A percentile compares a stretch with the other conserved stretches of the same genome.
Evolutionary conservation across 805 yeast genomes (phyloP).

Genomic region (Barnettozyma sp.): DNA sequence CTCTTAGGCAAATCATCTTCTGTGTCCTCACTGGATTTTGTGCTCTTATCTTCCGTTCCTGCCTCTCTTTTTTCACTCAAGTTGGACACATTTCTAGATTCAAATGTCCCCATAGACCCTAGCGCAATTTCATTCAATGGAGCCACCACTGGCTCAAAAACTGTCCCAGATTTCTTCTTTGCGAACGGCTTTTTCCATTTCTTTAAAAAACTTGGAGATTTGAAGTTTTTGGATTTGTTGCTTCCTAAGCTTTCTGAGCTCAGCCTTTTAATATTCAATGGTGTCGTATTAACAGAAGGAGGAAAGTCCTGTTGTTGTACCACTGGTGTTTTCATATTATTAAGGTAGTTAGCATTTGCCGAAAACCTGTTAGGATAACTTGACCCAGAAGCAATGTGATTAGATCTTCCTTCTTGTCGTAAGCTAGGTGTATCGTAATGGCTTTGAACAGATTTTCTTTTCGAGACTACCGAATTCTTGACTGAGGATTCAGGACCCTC

Average conservation of each 20-base stretch:
- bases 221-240: constrained; percentile 6
- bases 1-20: constrained; percentile 12
- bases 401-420: not conserved
- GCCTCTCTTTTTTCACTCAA: constrained; percentile 3
- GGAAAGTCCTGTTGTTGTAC: constrained; percentile 3
- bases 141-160: constrained; percentile 16
- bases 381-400: too few relatives aligned
- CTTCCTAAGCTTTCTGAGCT: constrained; percentile 5
- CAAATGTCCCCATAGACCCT: constrained; percentile 8
- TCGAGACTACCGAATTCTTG: not conserved
- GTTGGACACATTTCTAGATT: constrained; percentile 7
- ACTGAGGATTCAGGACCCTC: too few relatives aligned
- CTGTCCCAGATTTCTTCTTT: constrained; percentile 8
- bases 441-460: not conserved
- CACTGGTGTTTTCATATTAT: constrained; percentile 4
- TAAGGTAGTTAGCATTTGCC: constrained; percentile 1
- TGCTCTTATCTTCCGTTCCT: not conserved
- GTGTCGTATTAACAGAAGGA: constrained; percentile 7
- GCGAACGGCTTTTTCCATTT: constrained; percentile 17
- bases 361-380: too few relatives aligned
- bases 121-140: constrained; percentile 9
- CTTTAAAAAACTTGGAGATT: constrained; percentile 21
- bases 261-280: constrained; percentile 4
- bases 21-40: constrained; percentile 19
- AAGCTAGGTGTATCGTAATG: not conserved